These are phyloP conservation scores for Hypoxylon sp. DNA, from an alignment of 2,329 filamentous ascomycete genomes.

Conservation along the genomic window DNA sequence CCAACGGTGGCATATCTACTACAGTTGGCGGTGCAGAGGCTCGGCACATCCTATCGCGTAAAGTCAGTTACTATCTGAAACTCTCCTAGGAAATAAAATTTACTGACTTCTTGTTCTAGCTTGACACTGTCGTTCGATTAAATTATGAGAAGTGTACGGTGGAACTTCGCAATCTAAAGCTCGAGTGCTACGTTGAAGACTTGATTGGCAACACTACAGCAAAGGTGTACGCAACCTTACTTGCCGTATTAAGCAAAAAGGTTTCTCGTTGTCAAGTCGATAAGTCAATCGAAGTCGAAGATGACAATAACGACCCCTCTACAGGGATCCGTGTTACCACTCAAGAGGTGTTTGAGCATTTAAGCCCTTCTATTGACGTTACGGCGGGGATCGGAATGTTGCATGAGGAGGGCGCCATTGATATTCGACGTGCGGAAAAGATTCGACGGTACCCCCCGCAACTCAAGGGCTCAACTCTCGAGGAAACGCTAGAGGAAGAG, in stretches of 20 bases:
- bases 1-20: slow-evolving; percentile 62
- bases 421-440: slow-evolving; percentile 65
- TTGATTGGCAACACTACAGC: slow-evolving; percentile 81
- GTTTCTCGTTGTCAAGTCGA: slow-evolving; percentile 76
- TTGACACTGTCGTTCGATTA: slow-evolving; percentile 80
- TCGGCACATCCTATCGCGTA: slow-evolving; percentile 60
- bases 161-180: slow-evolving; percentile 82
- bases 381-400: slow-evolving; percentile 71
- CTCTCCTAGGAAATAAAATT: slow-evolving; percentile 7
- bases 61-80: slow-evolving; percentile 61
- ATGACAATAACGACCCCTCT: slow-evolving; percentile 55
- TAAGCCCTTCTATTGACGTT: slow-evolving; percentile 68
- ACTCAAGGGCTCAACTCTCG: slow-evolving; percentile 46
- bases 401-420: slow-evolving; percentile 54
- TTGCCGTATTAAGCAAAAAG: slow-evolving; percentile 79
- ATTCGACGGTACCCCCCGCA: slow-evolving; percentile 58
- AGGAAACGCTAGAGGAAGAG: slow-evolving; percentile 48
- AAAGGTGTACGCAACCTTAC: slow-evolving; percentile 81
- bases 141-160: slow-evolving; percentile 90
- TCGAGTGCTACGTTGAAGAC: slow-evolving; percentile 80
- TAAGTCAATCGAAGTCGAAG: slow-evolving; percentile 62
- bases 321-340: slow-evolving; percentile 64
- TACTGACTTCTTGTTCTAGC: slow-evolving; percentile 62
- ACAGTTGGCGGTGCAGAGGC: slow-evolving; percentile 59
- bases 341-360: slow-evolving; percentile 68